A percentile compares a stretch with the other conserved stretches of the same genome.
These are phyloP conservation scores for Cystofilobasidium capitatum DNA, from an alignment of 768 basidiomycete species.

Conservation along the genomic window DNA sequence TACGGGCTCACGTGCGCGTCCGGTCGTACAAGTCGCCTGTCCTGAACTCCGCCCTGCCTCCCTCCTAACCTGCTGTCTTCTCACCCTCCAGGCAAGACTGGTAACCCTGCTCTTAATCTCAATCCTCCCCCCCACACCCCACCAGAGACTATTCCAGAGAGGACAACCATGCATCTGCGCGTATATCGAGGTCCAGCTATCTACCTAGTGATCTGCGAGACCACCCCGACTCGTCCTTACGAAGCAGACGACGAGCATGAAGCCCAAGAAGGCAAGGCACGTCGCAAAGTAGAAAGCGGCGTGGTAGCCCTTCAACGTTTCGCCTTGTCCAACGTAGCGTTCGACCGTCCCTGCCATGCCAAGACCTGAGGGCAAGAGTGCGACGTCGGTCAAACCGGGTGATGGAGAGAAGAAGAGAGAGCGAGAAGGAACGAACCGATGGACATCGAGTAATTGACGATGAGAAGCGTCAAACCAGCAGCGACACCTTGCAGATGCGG, in stretches of 20 bases:
- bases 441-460: slow-evolving; percentile 8
- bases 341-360: slow-evolving; percentile 6
- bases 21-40: too few species aligned
- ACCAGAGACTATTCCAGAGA: too few species aligned
- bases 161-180: too few species aligned
- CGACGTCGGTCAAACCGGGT: not conserved
- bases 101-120: too few species aligned
- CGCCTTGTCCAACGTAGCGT: slow-evolving; percentile 7
- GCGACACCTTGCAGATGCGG: slow-evolving; percentile 1
- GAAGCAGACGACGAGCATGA: not conserved
- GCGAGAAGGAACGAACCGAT: not conserved
- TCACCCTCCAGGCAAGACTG: too few species aligned
- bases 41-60: too few species aligned
- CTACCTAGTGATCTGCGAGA: too few species aligned
- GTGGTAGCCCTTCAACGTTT: not conserved
- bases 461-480: not conserved
- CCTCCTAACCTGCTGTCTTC: too few species aligned
- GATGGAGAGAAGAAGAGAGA: not conserved
- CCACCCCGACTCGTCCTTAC: not conserved
- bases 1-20: too few species aligned
- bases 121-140: too few species aligned
- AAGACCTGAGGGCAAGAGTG: not conserved
- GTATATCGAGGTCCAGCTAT: too few species aligned
- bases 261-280: not conserved
- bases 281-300: not conserved